phyloP scores from a whole-genome alignment of 108 stramenopile species.

The Discostella pseudostelligera region DNA sequence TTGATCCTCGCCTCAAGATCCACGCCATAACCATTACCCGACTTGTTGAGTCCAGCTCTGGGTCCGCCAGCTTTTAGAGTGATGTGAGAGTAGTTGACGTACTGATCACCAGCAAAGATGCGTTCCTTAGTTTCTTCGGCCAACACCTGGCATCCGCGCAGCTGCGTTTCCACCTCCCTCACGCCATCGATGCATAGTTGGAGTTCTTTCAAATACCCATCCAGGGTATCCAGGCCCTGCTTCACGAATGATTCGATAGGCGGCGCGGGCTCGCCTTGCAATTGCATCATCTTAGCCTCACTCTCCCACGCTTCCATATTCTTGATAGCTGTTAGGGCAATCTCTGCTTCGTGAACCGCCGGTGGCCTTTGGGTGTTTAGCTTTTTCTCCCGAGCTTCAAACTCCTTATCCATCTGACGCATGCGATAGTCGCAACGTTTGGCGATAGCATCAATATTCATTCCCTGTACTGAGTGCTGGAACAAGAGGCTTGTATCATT shows the following conservation, averaged over 20 bases:
- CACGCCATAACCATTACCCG: constrained; percentile 60
- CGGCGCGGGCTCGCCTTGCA: constrained; percentile 61
- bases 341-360: constrained; percentile 72
- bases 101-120: constrained; percentile 79
- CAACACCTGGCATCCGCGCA: constrained; percentile 61
- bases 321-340: constrained; percentile 69
- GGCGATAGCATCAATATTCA: constrained; percentile 80
- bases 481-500: constrained; percentile 69
- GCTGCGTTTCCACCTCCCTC: constrained; percentile 83
- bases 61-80: constrained; percentile 74
- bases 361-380: constrained; percentile 62
- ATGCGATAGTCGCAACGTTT: constrained; percentile 89
- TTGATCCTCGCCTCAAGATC: constrained; percentile 81
- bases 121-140: constrained; percentile 71
- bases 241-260: constrained; percentile 49
- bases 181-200: constrained; percentile 61
- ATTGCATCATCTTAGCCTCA: constrained; percentile 49
- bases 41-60: constrained; percentile 37
- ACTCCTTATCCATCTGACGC: constrained; percentile 88
- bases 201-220: constrained; percentile 64
- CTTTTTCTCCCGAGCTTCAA: constrained; percentile 82
- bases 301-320: constrained; percentile 82
- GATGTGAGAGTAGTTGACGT: constrained; percentile 85
- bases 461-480: constrained; percentile 86
- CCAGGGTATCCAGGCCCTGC: constrained; percentile 41